Percentiles rank a stretch among this genome's conserved stretches.
These are phyloP conservation scores for Capsella bursapastoris DNA, from an alignment of 345 rosid genomes.

Conservation along the genomic window DNA sequence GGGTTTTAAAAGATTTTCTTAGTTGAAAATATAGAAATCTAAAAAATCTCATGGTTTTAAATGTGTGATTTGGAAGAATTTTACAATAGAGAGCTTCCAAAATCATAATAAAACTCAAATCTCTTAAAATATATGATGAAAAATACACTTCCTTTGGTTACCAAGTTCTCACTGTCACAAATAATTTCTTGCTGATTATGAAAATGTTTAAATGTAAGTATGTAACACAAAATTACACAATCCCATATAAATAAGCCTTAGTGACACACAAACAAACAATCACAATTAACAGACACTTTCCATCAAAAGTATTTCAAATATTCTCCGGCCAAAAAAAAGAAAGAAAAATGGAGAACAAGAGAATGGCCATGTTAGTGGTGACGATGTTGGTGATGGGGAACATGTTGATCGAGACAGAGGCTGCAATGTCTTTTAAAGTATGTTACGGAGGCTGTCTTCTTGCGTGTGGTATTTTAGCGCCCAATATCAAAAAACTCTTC, in stretches of 20 bases:
- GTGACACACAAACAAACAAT: constrained; percentile 14
- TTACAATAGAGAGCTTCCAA: too few species aligned
- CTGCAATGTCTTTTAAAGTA: not conserved
- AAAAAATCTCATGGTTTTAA: too few species aligned
- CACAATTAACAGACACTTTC: not conserved
- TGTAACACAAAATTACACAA: not conserved
- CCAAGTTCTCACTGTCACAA: not conserved
- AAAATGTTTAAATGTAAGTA: not conserved
- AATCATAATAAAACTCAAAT: too few species aligned
- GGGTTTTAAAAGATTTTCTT: too few species aligned
- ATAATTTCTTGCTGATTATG: not conserved
- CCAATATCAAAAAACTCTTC: not conserved
- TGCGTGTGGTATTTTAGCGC: not conserved
- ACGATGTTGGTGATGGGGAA: constrained; percentile 38
- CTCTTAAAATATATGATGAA: too few species aligned
- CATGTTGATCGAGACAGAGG: constrained; percentile 22
- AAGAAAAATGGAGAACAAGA: constrained; percentile 32
- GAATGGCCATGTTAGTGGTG: constrained; percentile 20
- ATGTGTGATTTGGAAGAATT: too few species aligned
- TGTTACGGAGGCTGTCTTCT: constrained; percentile 15
- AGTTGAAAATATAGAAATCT: too few species aligned
- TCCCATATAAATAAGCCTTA: not conserved
- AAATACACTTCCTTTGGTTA: not conserved
- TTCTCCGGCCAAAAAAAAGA: not conserved
- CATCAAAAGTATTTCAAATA: not conserved